phyloP scores from a whole-genome alignment of 495 filamentous ascomycete species.

The Cairneyella variabilis region DNA sequence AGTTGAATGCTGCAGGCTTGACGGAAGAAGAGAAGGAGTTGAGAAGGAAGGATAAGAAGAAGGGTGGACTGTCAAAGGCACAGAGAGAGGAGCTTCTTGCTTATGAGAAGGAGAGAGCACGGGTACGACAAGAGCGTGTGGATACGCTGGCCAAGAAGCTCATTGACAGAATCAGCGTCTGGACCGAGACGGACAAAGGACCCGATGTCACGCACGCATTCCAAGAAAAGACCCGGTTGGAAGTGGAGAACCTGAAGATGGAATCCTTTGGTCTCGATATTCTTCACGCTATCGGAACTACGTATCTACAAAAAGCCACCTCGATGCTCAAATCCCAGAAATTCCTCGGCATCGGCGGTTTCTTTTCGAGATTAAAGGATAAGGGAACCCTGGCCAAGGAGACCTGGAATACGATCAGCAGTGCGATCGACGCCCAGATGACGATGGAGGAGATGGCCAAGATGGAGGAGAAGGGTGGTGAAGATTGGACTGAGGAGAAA shows the following conservation, averaged over 20 bases:
- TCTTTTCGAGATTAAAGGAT: slow-evolving; percentile 90
- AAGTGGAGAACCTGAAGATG: slow-evolving; percentile 98
- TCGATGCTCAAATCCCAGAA: slow-evolving; percentile 92
- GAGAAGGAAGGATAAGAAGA: slow-evolving; percentile 79
- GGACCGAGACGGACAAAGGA: slow-evolving; percentile 95
- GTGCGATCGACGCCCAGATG: slow-evolving; percentile 96
- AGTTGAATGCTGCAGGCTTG: slow-evolving; percentile 61
- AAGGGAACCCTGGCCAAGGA: slow-evolving; percentile 96
- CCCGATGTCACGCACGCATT: slow-evolving; percentile 82
- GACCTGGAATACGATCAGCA: slow-evolving; percentile 95
- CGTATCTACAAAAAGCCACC: slow-evolving; percentile 82
- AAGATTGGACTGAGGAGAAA: slow-evolving; percentile 98
- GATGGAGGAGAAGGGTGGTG: slow-evolving; percentile 88
- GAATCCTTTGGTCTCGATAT: slow-evolving; percentile 98
- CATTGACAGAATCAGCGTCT: slow-evolving; percentile 84
- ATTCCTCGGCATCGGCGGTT: slow-evolving; percentile 92
- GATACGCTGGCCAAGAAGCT: slow-evolving; percentile 79
- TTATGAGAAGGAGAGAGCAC: slow-evolving; percentile 80
- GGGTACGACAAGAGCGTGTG: slow-evolving; percentile 86
- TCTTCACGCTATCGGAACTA: slow-evolving; percentile 87
- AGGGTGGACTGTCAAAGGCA: slow-evolving; percentile 77
- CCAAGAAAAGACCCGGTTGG: slow-evolving; percentile 87
- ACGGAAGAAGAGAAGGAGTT: slow-evolving; percentile 75
- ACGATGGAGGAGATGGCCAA: slow-evolving; percentile 99
- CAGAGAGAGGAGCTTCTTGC: slow-evolving; percentile 85